A percentile compares a stretch with the other conserved stretches of the same genome.
phyloP scores from a whole-genome alignment of 2,329 filamentous ascomycete genomes.

The Stenocarpella maydis region DNA sequence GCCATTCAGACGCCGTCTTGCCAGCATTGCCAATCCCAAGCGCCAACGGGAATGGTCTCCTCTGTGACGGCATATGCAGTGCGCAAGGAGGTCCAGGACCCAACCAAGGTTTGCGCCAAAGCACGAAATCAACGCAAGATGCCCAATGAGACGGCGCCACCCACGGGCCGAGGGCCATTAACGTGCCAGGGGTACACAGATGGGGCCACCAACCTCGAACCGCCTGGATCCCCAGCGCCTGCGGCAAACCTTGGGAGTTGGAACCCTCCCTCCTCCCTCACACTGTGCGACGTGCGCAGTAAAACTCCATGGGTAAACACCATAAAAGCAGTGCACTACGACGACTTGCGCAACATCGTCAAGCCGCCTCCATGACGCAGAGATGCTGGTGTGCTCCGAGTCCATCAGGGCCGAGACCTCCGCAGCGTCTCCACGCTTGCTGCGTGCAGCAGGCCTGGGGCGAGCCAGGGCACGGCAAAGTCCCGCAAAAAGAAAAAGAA shows the following conservation, averaged over 20 bases:
- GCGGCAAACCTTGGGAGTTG: neutral
- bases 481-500: no score
- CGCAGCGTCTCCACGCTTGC: neutral
- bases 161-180: constrained; percentile 15
- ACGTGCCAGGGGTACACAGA: constrained; percentile 9
- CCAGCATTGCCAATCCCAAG: neutral
- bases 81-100: constrained; percentile 10
- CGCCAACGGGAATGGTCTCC: neutral
- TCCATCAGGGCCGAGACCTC: constrained; percentile 18
- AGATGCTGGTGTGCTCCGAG: neutral
- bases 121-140: neutral
- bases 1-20: constrained; percentile 4
- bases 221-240: constrained; percentile 15
- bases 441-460: neutral
- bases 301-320: neutral
- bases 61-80: constrained; percentile 7
- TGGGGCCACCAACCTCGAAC: neutral
- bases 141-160: constrained; percentile 8
- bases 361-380: constrained; percentile 23
- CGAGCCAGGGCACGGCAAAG: neutral
- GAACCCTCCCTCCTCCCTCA: no score
- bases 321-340: neutral
- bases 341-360: neutral
- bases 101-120: neutral
- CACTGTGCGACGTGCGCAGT: neutral